phyloP scores from a whole-genome alignment of 805 yeast genomes.

The Ogataea parapolymorpha region DNA sequence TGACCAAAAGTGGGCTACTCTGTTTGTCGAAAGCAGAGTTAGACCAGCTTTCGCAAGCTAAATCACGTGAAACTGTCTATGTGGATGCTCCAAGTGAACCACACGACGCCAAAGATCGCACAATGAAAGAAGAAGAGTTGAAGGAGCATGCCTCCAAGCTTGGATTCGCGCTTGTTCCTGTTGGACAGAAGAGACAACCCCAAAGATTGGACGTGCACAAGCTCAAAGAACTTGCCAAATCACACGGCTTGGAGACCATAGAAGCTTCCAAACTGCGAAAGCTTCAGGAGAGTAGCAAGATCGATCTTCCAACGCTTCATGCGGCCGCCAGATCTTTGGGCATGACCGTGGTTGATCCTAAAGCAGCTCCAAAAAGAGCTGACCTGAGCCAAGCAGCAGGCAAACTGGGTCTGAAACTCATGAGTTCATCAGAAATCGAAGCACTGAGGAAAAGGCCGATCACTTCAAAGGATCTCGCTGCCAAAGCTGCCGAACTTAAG shows the following conservation, averaged over 20 bases:
- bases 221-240: conserved; percentile 16
- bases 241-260: conserved; percentile 19
- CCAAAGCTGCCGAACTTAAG: conserved; percentile 41
- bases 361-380: conserved; percentile 4
- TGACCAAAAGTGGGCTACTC: neutral
- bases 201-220: conserved; percentile 3
- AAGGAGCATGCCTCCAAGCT: conserved; percentile 33
- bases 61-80: conserved; percentile 11
- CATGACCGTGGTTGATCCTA: conserved; percentile 12
- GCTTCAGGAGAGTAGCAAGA: conserved; percentile 7
- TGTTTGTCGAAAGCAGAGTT: conserved; percentile 1
- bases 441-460: conserved; percentile 28
- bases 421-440: conserved; percentile 33
- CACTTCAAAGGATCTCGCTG: conserved; percentile 33
- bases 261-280: conserved; percentile 12
- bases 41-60: neutral
- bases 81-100: conserved; percentile 23
- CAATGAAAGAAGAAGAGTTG: conserved; percentile 29
- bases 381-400: conserved; percentile 19
- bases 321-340: conserved; percentile 25
- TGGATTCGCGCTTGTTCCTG: conserved; percentile 34
- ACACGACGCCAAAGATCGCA: conserved; percentile 5
- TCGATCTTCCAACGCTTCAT: conserved; percentile 10
- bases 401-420: conserved; percentile 33
- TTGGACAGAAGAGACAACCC: conserved; percentile 22